Percentiles rank a stretch among this genome's conserved stretches.
phyloP scores from a whole-genome alignment of 345 rosid genomes.

The Turnera subulata region DNA sequence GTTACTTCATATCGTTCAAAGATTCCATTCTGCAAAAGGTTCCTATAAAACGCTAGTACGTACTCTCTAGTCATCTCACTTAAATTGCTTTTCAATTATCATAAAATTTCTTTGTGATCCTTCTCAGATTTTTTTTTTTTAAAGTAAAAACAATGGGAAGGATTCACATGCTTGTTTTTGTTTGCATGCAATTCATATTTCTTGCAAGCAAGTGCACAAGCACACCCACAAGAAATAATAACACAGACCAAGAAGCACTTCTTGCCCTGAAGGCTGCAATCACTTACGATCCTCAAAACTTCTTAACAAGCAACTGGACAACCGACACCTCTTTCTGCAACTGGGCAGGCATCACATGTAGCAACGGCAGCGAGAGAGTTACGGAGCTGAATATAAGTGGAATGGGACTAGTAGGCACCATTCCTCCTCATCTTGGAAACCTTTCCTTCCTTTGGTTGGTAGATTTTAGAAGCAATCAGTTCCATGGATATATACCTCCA shows the following conservation, averaged over 20 bases:
- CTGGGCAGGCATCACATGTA: constrained; percentile 7
- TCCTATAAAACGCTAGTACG: too few relatives aligned
- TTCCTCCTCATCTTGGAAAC: constrained; percentile 1
- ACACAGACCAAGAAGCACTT: constrained; percentile 9
- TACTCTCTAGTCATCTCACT: too few relatives aligned
- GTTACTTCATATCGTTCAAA: too few relatives aligned
- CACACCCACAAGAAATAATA: too few relatives aligned
- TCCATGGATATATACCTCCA: neutral
- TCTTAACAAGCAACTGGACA: constrained; percentile 9
- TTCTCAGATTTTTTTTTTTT: too few relatives aligned
- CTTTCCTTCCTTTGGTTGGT: neutral
- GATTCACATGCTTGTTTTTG: too few relatives aligned
- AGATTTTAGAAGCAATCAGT: neutral
- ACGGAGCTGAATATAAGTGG: neutral
- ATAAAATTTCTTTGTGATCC: too few relatives aligned
- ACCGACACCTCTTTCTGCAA: constrained; percentile 1
- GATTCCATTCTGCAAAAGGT: too few relatives aligned
- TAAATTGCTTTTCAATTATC: too few relatives aligned
- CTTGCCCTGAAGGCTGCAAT: constrained; percentile 11
- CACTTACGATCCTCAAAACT: constrained; percentile 7
- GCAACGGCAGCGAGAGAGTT: neutral
- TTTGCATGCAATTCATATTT: too few relatives aligned
- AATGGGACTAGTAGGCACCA: neutral
- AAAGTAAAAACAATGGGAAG: too few relatives aligned
- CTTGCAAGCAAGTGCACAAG: too few relatives aligned